A percentile compares a stretch with the other conserved stretches of the same genome.
phyloP scores from a whole-genome alignment of 768 basidiomycete species.

The Suillus variegatus region DNA sequence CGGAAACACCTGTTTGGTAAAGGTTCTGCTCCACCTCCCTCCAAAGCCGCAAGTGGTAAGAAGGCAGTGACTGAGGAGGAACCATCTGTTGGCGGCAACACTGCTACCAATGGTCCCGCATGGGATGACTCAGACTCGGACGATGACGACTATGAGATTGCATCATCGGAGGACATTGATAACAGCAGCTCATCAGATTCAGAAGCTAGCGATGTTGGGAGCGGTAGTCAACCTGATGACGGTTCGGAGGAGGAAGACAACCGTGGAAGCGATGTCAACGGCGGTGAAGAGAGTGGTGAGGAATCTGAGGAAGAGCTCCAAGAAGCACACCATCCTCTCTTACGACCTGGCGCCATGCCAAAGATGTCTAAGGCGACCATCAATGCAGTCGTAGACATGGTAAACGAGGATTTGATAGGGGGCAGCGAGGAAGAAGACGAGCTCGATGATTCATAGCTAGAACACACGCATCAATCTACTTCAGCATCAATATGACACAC shows the following conservation, averaged over 20 bases:
- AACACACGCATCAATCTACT: not conserved
- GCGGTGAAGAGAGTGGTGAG: constrained; percentile 37
- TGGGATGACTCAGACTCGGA: constrained; percentile 38
- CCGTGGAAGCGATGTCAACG: constrained; percentile 34
- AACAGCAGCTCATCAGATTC: constrained; percentile 42
- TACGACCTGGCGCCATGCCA: constrained; percentile 68
- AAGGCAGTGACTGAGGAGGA: constrained; percentile 4
- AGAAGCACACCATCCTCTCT: constrained; percentile 58
- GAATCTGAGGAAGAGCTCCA: constrained; percentile 48
- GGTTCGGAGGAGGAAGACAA: constrained; percentile 31
- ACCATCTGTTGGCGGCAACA: constrained; percentile 7
- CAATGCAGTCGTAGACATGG: constrained; percentile 65
- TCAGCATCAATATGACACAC: not conserved
- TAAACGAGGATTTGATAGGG: constrained; percentile 50
- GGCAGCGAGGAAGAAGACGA: constrained; percentile 46
- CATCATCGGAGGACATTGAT: constrained; percentile 46
- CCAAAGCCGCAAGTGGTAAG: constrained; percentile 8
- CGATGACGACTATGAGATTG: constrained; percentile 36
- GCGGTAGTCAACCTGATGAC: constrained; percentile 26
- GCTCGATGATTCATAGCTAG: constrained; percentile 41
- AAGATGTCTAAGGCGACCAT: constrained; percentile 66
- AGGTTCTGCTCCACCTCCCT: not conserved
- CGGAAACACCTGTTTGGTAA: constrained; percentile 59
- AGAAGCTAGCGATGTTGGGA: constrained; percentile 30
- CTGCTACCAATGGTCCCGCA: constrained; percentile 24